Base-by-base conservation (phyloP, 1,139 yeast species). In the Saccharomyces hybrid region DNA sequence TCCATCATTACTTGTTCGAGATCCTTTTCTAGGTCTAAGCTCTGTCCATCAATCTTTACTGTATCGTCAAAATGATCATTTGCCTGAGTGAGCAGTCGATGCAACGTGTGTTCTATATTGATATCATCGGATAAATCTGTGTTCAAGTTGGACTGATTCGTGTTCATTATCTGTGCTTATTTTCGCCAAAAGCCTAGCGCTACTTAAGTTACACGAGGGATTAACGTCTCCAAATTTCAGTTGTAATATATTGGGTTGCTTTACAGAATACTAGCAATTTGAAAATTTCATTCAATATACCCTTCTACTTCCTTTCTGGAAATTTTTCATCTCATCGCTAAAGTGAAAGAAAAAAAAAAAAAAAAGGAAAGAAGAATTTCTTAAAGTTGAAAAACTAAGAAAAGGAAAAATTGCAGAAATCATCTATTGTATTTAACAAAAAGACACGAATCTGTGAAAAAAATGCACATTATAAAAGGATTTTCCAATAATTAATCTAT, bases 31-130 rank as follows among this genome's bases (percentile, higher is more conserved):
- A 61, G 44, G 13, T 56, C 60, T 31, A 54, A 56, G 23, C 51
- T 34, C n/a, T 42, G 47, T 9, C 32, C 26, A 11, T 47, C 48
- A 42, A 28, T 26, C 27, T 26, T 42, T 27, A 19, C 23, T 25
- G 51, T 27, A 32, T 42, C 28, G 13, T 41, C 52, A 29, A 54
- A 54, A 47, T 51, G 52, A 28, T 50, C 49, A 50, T 58, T 53
- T 32, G 59, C 60, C 47, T 57, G 59, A 2, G 64, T 57, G 41
- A 63, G 56, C 44, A 63, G 50, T 42, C 57, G 57, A 49, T 61
- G 64, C 46, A 63, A 52, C 19, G 64, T 58, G 34, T 56, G 53
- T 38, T 63, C 67, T 34, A 61, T 48, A 14, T 59, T 59, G 38
- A 52, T 49, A 46, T 57, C 56, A 23, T 55, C 57, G 25, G 44